Evolutionary conservation across 352 stramenopile genomes (phyloP), one percentile per base, ranked within the genome.

Genomic region (Phytophthora multivora): DNA sequence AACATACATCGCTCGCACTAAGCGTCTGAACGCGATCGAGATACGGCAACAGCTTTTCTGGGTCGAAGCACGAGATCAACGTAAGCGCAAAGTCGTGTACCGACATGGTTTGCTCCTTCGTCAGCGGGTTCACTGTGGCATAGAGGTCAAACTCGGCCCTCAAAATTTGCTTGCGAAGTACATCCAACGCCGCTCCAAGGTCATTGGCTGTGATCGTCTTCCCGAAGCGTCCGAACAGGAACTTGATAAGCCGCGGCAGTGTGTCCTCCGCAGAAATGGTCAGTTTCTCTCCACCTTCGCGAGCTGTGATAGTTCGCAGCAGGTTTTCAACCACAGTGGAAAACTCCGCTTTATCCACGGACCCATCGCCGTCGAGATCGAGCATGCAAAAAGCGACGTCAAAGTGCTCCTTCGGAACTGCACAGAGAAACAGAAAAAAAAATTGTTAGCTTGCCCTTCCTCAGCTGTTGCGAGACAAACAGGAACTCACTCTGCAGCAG

Each of bases 341-440:
- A 50, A 91, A 91, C 69, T 93, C 80, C 11, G 59, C 63, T 57
- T 91, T 91, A 64, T 90, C 71, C 31, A 93, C 85, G 10, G 79
- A 69, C 40, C 83, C 85, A 54, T 93, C 80, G 23, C 79, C 77
- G 45, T 93, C 82, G 28, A 91, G 52, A 57, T 93, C 82, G 36
- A 93, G 87, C 82, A 93, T 91, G 57, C 70, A 86, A 54, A 93
- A 93, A 43, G 80, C 82, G 35, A 93, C 82, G 25, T 86, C 76
- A 49, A 93, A 93, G 52, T 91, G 80, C 50, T 91, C 77, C 39
- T 82, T 79, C 0, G 85, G 85, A 52, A 93, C 83, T 92, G 49
- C 23, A 48, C 12, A 45, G 23, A 38, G 12, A 13, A 60, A 21
- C 13, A 41, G 35, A 15, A 42, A 23, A 9, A 46, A 31, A 25